Base-by-base conservation (phyloP, 2,329 filamentous ascomycete species). In the Fusarium keratoplasticum region DNA sequence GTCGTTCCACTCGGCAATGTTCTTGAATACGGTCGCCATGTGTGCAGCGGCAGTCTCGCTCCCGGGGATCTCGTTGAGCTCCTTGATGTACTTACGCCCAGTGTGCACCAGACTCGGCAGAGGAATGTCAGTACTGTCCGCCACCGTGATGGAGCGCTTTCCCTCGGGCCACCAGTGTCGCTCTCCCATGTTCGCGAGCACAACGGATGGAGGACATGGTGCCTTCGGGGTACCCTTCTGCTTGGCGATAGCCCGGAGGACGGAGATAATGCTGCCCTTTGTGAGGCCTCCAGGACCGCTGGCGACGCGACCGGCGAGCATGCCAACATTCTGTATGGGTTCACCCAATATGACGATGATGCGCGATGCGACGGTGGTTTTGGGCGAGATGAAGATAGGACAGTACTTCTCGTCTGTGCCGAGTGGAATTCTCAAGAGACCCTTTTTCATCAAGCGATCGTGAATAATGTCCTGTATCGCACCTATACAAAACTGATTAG, bases 171-270 rank as follows among this genome's bases (percentile, higher is more conserved):
- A 94, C 91, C 94, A 98, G 77, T 92, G 86, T 20, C 94, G 84
- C 82, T 97, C 91, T 6, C 94, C 94, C 5, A 90, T 86, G 80
- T 98, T 98, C 54, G 94, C 89, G 29, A 98, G 84, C 31, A 98
- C 83, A 65, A 98, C 84, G 4, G 89, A 93, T 0, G 88, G 90
- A 2, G 84, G 72, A 3, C 80, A 74, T 0, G 78, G 31, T 22
- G 86, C 83, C 0, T 75, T 57, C 0, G 81, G 72, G 16, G 81
- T 83, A 36, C 81, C 81, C 27, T 55, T 70, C 65, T 86, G 82
- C 18, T 76, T 62, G 47, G 78, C 79, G 6, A 91, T 81, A 14
- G 81, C 83, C 38, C 85, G 81, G 27, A 92, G 87, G 66, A 96
- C 85, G 13, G 90, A 88, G 33, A 96, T 83, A 44, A 92, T 87